These are phyloP conservation scores for Kodamaea arcana DNA, from an alignment of 1,139 yeast genomes.

Conservation along the genomic window DNA sequence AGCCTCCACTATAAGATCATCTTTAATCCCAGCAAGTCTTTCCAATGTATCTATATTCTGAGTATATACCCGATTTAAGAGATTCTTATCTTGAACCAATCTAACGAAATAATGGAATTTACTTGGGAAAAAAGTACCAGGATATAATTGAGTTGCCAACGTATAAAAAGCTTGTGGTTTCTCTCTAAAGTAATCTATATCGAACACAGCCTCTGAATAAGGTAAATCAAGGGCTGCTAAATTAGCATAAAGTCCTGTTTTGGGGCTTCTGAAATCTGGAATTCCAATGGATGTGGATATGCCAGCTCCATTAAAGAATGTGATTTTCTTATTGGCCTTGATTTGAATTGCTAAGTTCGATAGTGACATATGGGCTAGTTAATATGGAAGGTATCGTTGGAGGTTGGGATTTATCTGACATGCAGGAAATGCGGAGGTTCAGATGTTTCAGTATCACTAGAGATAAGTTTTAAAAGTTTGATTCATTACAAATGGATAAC, in stretches of 20 bases:
- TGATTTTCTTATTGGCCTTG: conserved; percentile 23
- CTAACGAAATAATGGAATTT: conserved; percentile 70
- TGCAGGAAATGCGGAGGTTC: no score
- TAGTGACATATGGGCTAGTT: no score
- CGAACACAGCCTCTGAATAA: conserved; percentile 94
- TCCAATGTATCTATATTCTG: conserved; percentile 93
- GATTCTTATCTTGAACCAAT: conserved; percentile 59
- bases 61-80: conserved; percentile 70
- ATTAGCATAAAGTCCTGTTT: conserved; percentile 86
- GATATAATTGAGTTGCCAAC: conserved; percentile 78
- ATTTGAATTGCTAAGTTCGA: conserved; percentile 12
- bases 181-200: conserved; percentile 70
- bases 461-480: no score
- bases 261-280: conserved; percentile 91
- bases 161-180: conserved; percentile 83
- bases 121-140: conserved; percentile 84
- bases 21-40: conserved; percentile 71
- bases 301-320: conserved; percentile 83
- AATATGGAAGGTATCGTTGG: no score
- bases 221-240: conserved; percentile 72
- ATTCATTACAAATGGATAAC: no score
- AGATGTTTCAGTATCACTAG: no score
- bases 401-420: no score
- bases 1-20: conserved; percentile 73
- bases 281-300: conserved; percentile 90